phyloP scores from a whole-genome alignment of 495 filamentous ascomycete species.

The Lasiosphaeriaceae sp. region DNA sequence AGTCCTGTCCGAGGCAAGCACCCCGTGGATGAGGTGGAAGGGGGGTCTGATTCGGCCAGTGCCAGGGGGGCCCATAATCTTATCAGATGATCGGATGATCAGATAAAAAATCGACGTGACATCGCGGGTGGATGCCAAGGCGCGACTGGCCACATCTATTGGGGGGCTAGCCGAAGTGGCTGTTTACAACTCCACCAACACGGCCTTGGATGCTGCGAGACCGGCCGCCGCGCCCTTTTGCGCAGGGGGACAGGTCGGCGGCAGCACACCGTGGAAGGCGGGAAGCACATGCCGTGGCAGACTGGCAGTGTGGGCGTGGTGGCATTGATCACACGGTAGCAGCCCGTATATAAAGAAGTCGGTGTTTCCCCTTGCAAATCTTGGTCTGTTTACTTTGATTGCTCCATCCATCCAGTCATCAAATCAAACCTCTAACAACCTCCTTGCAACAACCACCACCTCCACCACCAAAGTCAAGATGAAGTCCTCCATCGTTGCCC shows the following conservation, averaged over 20 bases:
- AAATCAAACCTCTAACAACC: background rate
- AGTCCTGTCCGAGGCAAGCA: background rate
- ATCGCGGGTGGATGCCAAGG: background rate
- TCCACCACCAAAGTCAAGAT: constrained; percentile 4
- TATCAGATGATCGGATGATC: constrained; percentile 24
- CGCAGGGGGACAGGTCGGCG: too few species aligned
- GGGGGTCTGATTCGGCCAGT: background rate
- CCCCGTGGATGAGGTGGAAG: background rate
- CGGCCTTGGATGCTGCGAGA: background rate
- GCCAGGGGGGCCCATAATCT: constrained; percentile 1
- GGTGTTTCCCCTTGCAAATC: background rate
- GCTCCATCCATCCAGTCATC: background rate
- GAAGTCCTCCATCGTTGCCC: constrained; percentile 14
- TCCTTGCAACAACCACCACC: background rate
- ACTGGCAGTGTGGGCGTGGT: background rate
- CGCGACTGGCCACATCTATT: background rate
- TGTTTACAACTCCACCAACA: background rate
- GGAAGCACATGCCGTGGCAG: background rate
- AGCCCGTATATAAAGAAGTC: background rate
- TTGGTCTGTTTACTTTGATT: background rate
- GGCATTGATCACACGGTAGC: background rate
- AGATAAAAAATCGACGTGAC: constrained; percentile 6
- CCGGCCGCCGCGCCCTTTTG: background rate
- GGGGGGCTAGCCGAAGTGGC: background rate
- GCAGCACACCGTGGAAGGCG: too few species aligned